Evolutionary conservation across 192 early-diverging fungal species (phyloP), one percentile per base, ranked within the genome.

Genomic region (Coemansia furcata): DNA sequence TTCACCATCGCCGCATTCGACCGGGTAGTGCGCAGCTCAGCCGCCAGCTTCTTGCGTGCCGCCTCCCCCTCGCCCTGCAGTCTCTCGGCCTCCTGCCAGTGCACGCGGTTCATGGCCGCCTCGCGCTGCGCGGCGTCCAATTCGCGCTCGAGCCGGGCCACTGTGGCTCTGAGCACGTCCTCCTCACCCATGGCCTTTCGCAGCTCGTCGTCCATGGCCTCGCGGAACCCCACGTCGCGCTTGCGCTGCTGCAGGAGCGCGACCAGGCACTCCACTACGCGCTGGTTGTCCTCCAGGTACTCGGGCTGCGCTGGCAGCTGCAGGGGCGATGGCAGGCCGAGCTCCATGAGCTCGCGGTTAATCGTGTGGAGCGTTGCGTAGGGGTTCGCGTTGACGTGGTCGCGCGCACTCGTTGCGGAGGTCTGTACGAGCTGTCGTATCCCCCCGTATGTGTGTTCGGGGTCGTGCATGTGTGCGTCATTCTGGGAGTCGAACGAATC

Each of bases 281-380:
- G 68, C 52, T 67, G 67, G 59, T 84, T 84, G 46, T 84, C 82
- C 36, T 84, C 82, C 30, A 76, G 42, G 26, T 37, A 73, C 49
- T 79, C 82, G 49, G 73, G 30, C 23, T 57, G 21, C 62, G 80
- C 83, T 3, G 74, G 50, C n/a, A 84, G 72, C 9, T 67, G 63
- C 1, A 84, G 62, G 1, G 83, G 83, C 35, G 72, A 71, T 3
- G 83, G 83, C 35, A 84, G 72, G 3, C 78, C 78, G 11, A 72
- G 63, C 32, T 76, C 74, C 71, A 80, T 75, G 33, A 84, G 68
- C 65, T 84, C 83, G 17, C 74, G 74, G 60, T 80, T 84, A 44
- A 84, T 75, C 33, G 71, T 65, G 46, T 80, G 83, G 46, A 84
- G 60, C 0, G 63, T 44, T 2, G 72, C 65, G 33, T 83, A 72